phyloP scores from a whole-genome alignment of 2,329 filamentous ascomycete genomes.

The Diaporthe caulivora region DNA sequence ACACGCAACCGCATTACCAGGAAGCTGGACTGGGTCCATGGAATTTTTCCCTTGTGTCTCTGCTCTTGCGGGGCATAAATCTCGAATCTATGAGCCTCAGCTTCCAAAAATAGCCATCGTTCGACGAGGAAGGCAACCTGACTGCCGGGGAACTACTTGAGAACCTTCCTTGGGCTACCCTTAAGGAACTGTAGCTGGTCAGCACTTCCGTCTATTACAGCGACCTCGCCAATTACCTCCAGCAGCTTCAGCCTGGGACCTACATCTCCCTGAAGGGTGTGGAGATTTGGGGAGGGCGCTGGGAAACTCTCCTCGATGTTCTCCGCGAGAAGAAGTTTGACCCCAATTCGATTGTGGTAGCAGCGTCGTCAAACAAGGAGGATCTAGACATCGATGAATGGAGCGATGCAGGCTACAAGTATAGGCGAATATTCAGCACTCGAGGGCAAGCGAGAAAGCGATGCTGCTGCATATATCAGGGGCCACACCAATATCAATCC shows the following conservation, averaged over 20 bases:
- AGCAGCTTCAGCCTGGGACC: background rate
- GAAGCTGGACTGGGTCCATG: no score
- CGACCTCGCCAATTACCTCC: background rate
- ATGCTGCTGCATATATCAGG: background rate
- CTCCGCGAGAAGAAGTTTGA: background rate
- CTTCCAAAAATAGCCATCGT: background rate
- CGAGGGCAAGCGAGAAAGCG: background rate
- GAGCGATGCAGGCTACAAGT: background rate
- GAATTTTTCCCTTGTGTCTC: background rate
- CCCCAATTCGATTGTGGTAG: no score
- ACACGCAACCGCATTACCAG: accelerated
- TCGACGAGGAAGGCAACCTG: background rate
- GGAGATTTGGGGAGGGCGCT: background rate
- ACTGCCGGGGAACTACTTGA: no score
- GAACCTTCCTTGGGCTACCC: background rate
- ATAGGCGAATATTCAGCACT: accelerated
- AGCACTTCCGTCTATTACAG: accelerated
- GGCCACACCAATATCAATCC: background rate
- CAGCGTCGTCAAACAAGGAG: no score
- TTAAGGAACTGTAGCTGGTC: accelerated
- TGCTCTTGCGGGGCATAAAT: background rate
- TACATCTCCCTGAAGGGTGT: accelerated
- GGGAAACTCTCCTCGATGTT: background rate
- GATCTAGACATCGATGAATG: no score
- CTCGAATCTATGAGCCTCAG: background rate